Evolutionary conservation across 805 yeast species (phyloP), one percentile per base, ranked within the genome.

Genomic region (Candida yuanshanica): DNA sequence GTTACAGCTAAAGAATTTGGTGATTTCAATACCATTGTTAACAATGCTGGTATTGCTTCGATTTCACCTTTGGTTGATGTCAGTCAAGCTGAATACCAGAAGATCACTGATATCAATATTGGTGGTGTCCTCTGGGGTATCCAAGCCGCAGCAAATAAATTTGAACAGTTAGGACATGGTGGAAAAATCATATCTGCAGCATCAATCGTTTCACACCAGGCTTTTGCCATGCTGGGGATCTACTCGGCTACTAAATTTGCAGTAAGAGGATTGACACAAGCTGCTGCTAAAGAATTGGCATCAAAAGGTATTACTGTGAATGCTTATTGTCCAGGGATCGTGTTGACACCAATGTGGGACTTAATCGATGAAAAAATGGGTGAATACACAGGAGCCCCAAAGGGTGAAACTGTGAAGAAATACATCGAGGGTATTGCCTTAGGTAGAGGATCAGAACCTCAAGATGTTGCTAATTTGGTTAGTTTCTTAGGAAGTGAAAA

Each of bases 151-250:
- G 54, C 60, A 10, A 36, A 39, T 7, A 59, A 59, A 41, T 54
- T 60, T 33, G 48, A 50, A 14, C 52, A 56, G 39, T 35, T 52
- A 35, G 46, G 50, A 5, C 57, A 55, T 9, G 53, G 56, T 9
- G 71, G 72, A 24, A 67, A 65, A 36, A 65, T 69, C 44, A 62
- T 69, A 36, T 60, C 60, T 41, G 63, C 65, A 4, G 56, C 62
- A 20, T 66, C 72, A 2, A 59, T 63, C 33, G 66, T 62, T 14
- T 63, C 66, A 8, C 56, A 56, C 33, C 44, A 53, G 17, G 64
- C 63, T 7, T 57, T 63, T 37, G 59, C 60, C 2, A 49, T 58
- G 32, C 42, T 64, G 24, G 59, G 64, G 12, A 42, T 56, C 31
- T 68, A 68, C 43, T 55, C 63, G 17, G 58, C 65, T 8, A 48